Percentiles rank a stretch among this genome's conserved stretches.
These are phyloP conservation scores for Apiotrichum domesticum DNA, from an alignment of 1,284 basidiomycete species.

Conservation along the genomic window DNA sequence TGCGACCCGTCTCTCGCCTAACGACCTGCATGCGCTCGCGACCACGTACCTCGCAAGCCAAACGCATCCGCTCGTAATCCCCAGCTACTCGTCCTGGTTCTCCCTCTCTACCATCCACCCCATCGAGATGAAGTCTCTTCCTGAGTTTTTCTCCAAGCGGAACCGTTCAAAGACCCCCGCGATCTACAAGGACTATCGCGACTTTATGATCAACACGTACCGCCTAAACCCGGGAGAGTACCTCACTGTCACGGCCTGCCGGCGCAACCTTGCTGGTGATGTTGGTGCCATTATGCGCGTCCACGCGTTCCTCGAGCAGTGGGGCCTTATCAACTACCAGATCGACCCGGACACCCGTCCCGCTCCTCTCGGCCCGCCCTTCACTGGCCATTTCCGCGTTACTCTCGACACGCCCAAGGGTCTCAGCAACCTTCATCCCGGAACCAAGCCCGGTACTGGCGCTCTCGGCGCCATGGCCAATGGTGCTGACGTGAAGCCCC, in stretches of 20 bases:
- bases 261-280: slow-evolving; percentile 93
- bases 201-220: slow-evolving; percentile 99
- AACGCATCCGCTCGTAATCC: slow-evolving; percentile 94
- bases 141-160: slow-evolving; percentile 96
- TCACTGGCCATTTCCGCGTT: slow-evolving; percentile 97
- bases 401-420: slow-evolving; percentile 95
- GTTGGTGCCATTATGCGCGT: slow-evolving; percentile 99
- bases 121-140: slow-evolving; percentile 85
- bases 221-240: slow-evolving; percentile 91
- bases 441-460: slow-evolving; percentile 55
- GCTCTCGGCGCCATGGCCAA: slow-evolving; percentile 27
- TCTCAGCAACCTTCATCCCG: slow-evolving; percentile 84
- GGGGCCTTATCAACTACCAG: slow-evolving; percentile 98
- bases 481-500: slow-evolving; percentile 54
- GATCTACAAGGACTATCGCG: slow-evolving; percentile 98
- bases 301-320: slow-evolving; percentile 97
- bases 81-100: slow-evolving; percentile 97
- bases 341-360: slow-evolving; percentile 96
- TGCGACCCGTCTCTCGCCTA: slow-evolving; percentile 28
- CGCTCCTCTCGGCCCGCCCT: slow-evolving; percentile 88
- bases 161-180: slow-evolving; percentile 92
- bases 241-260: slow-evolving; percentile 93
- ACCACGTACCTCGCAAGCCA: slow-evolving; percentile 82
- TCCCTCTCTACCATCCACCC: slow-evolving; percentile 89
- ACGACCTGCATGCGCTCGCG: slow-evolving; percentile 45